These are phyloP conservation scores for Aspergillus amoenus DNA, from an alignment of 2,329 filamentous ascomycete species.

Conservation along the genomic window DNA sequence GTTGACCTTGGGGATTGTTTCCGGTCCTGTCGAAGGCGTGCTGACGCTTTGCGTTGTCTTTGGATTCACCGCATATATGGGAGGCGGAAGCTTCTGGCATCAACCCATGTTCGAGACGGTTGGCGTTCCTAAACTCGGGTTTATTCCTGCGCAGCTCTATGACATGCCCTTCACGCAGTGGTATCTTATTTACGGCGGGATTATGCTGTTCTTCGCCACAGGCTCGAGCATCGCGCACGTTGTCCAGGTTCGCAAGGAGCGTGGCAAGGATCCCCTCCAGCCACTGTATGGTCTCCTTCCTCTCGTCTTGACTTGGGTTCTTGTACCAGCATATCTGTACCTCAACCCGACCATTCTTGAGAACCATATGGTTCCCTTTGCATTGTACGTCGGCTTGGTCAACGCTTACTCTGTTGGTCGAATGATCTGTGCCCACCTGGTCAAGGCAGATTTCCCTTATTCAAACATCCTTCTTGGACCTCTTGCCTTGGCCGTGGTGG, in stretches of 20 bases:
- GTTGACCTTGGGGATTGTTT: slow-evolving; percentile 85
- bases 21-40: slow-evolving; percentile 92
- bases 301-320: slow-evolving; percentile 73
- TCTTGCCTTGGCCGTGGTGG: slow-evolving; percentile 73
- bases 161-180: slow-evolving; percentile 84
- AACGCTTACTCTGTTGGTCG: slow-evolving; percentile 95
- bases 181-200: slow-evolving; percentile 82
- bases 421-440: slow-evolving; percentile 93
- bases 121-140: slow-evolving; percentile 62
- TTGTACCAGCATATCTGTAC: slow-evolving; percentile 76
- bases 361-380: slow-evolving; percentile 83
- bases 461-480: slow-evolving; percentile 81
- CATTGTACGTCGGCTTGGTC: slow-evolving; percentile 81
- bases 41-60: slow-evolving; percentile 81
- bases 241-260: slow-evolving; percentile 72
- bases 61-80: slow-evolving; percentile 76
- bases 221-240: slow-evolving; percentile 73
- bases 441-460: slow-evolving; percentile 84
- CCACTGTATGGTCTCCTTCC: slow-evolving; percentile 80
- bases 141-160: slow-evolving; percentile 71
- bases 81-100: slow-evolving; percentile 92
- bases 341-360: slow-evolving; percentile 82
- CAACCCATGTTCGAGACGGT: slow-evolving; percentile 72
- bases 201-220: slow-evolving; percentile 84
- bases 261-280: slow-evolving; percentile 64